Conservation (phyloP, 768 basidiomycete genomes). For the Suillus bovinus region DNA sequence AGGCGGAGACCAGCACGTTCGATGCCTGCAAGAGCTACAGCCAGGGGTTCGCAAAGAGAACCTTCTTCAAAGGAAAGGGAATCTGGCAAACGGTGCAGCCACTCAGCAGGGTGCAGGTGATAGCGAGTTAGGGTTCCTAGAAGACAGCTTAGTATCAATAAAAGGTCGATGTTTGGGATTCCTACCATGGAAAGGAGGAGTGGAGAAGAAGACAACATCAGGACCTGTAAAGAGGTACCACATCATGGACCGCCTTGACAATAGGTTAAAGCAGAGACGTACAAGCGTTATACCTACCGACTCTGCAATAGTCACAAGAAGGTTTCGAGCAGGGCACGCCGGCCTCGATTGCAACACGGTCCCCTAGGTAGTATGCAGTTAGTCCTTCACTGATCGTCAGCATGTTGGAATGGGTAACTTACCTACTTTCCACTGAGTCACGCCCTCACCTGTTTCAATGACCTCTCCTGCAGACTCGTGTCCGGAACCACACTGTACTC, state of each 20-base stretch:
- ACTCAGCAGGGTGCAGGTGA: constrained; percentile 68
- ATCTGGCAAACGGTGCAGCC: constrained; percentile 66
- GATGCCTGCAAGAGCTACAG: constrained; percentile 67
- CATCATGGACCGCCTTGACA: neutral
- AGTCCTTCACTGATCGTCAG: constrained; percentile 8
- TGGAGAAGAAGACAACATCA: constrained; percentile 65
- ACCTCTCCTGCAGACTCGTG: constrained; percentile 74
- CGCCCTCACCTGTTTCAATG: constrained; percentile 63
- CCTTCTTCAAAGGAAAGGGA: constrained; percentile 67
- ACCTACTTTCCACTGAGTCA: constrained; percentile 64
- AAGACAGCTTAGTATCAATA: neutral
- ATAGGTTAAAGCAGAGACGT: constrained; percentile 6
- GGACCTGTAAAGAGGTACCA: constrained; percentile 28
- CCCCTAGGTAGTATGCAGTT: constrained; percentile 38
- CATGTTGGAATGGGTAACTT: constrained; percentile 9
- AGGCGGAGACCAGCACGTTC: constrained; percentile 65
- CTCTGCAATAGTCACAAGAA: constrained; percentile 59
- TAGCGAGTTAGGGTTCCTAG: constrained; percentile 63
- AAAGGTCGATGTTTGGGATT: neutral
- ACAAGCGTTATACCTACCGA: constrained; percentile 68
- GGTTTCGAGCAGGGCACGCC: constrained; percentile 68
- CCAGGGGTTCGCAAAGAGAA: constrained; percentile 64
- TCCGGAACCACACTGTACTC: constrained; percentile 59
- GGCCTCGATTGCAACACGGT: constrained; percentile 69
- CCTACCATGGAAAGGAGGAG: constrained; percentile 65